Evolutionary conservation across 345 rosid species (phyloP).

Genomic region (Noccaea bulbosa): DNA sequence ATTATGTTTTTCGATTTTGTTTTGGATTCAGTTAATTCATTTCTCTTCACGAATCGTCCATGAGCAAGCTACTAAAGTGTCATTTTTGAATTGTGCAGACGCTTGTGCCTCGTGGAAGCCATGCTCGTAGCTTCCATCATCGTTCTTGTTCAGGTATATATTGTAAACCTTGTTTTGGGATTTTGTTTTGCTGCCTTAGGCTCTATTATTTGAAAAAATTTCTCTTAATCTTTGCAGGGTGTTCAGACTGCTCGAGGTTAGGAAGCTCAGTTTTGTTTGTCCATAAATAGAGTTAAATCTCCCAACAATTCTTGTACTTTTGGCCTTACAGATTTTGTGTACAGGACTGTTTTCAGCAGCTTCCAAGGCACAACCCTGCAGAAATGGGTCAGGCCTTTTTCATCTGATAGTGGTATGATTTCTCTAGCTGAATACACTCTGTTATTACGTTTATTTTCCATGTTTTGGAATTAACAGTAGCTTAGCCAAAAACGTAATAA

Average conservation of each 20-base stretch:
- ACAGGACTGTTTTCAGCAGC: conserved; percentile 41
- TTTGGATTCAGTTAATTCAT: too few species aligned
- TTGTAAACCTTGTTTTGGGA: not conserved
- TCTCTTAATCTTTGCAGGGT: too few species aligned
- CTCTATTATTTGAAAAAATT: not conserved
- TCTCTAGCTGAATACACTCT: not conserved
- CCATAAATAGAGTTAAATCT: conserved; percentile 1
- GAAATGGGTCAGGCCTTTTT: conserved; percentile 59
- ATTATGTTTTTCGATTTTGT: not conserved
- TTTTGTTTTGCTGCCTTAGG: not conserved
- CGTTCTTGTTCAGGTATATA: conserved; percentile 56
- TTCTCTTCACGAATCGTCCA: too few species aligned
- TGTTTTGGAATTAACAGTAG: not conserved
- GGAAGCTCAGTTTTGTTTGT: conserved; percentile 24
- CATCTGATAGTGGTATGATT: conserved; percentile 70
- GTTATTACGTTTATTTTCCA: not conserved
- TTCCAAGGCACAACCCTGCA: conserved; percentile 46
- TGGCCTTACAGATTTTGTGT: not conserved
- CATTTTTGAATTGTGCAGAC: conserved; percentile 46
- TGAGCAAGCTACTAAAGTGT: too few species aligned
- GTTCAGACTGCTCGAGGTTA: conserved; percentile 44
- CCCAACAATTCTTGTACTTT: not conserved
- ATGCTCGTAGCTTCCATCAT: conserved; percentile 52
- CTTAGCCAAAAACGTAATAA: not conserved
- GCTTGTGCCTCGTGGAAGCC: conserved; percentile 50